Evolutionary conservation across 2,329 filamentous ascomycete genomes (phyloP), one percentile per base, ranked within the genome.

Genomic region (Lecanicillium sp.): DNA sequence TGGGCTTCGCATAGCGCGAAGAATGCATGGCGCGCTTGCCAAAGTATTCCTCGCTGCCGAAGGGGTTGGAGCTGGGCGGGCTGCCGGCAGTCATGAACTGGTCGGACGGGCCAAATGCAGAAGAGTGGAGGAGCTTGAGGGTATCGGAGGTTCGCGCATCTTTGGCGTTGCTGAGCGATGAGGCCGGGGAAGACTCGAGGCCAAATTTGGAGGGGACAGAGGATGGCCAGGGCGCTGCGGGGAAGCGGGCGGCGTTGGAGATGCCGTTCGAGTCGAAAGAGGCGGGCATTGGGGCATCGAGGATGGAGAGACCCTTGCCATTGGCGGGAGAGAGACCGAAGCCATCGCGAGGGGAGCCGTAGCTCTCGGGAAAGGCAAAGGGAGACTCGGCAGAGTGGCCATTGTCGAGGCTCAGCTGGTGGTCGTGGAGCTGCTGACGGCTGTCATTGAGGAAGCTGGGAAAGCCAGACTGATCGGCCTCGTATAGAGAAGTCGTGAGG

Each of bases 241-340:
- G 74, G 63, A 90, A 90, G 51, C 89, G 82, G 15, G 91, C 90
- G 53, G 89, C 90, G 63, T 91, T 87, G 10, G 90, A 96, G 45
- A 96, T 87, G 42, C 90, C 91, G 60, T 96, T 93, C 58, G 90
- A 95, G 67, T 97, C 93, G 64, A 97, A 96, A 0, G 91, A 97
- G 8, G 90, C 88, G 1, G 93, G 93, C 8, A 97, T 78, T 14
- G 89, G 90, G 2, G 90, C 93, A 68, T 97, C 91, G 53, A 96
- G 78, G 12, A 94, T 87, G n/a, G 87, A 93, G n/a, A 95, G 65
- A 3, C 78, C 79, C 56, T 81, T 84, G 45, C 81, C 80, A 56
- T 81, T 79, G 42, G 78, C 78, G 1, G 90, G 89, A 12, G 90
- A 95, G 44, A 93, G 78, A 20, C 86, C 86, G 32, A 90, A 75